Evolutionary conservation across 2,329 filamentous ascomycete species (phyloP).

Genomic region (Laburnicola sp.): DNA sequence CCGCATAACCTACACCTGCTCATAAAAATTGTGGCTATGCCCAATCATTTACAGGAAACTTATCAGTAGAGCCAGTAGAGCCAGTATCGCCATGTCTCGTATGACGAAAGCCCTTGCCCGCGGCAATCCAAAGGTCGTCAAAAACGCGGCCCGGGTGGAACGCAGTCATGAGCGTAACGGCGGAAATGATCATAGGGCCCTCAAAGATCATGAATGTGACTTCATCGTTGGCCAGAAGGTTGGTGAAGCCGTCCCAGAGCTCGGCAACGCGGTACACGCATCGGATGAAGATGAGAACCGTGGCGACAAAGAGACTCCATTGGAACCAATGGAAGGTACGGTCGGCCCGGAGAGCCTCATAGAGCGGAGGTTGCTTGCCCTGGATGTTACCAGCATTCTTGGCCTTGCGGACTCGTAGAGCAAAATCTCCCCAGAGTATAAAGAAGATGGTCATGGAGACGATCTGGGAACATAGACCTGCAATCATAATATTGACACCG

Average conservation of each 20-base stretch:
- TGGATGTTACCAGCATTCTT: slow-evolving; percentile 20
- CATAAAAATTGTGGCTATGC: neutral
- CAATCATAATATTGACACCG: slow-evolving; percentile 59
- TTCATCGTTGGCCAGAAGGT: slow-evolving; percentile 52
- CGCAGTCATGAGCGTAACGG: slow-evolving; percentile 48
- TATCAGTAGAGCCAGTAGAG: slow-evolving; percentile 12
- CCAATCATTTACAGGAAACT: neutral
- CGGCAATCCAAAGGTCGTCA: slow-evolving; percentile 28
- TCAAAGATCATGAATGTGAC: slow-evolving; percentile 56
- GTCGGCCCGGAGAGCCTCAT: slow-evolving; percentile 19
- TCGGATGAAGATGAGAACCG: slow-evolving; percentile 51
- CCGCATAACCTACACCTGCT: too few species aligned
- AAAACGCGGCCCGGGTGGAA: slow-evolving; percentile 49
- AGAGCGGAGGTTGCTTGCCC: slow-evolving; percentile 27
- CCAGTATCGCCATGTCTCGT: slow-evolving; percentile 16
- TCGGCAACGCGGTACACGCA: slow-evolving; percentile 54
- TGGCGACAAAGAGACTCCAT: slow-evolving; percentile 44
- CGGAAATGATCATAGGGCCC: slow-evolving; percentile 54
- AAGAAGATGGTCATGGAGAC: slow-evolving; percentile 55
- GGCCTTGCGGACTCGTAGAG: slow-evolving; percentile 21
- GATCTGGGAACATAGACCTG: slow-evolving; percentile 60
- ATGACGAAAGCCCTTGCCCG: slow-evolving; percentile 25
- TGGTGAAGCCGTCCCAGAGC: slow-evolving; percentile 50
- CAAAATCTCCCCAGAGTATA: slow-evolving; percentile 44
- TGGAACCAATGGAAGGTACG: slow-evolving; percentile 25